Evolutionary conservation across 768 basidiomycete genomes (phyloP).

Genomic region (Omphalotus guepiniiformis): DNA sequence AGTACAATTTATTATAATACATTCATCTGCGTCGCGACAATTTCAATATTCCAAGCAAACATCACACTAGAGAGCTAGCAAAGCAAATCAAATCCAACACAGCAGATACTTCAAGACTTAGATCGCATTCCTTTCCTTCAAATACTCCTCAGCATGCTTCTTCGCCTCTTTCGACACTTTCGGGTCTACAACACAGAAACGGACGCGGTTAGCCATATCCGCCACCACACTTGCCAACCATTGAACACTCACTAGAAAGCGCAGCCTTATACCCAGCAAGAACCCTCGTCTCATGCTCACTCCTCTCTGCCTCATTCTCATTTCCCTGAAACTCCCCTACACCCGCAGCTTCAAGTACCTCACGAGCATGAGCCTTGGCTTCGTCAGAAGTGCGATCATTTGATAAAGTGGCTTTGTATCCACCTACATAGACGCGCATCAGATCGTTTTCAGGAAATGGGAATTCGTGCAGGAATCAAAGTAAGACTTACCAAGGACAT

Average conservation of each 20-base stretch:
- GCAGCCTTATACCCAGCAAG: conserved; percentile 28
- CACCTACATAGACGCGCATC: too few relatives aligned
- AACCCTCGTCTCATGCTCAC: conserved; percentile 9
- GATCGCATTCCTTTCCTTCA: too few relatives aligned
- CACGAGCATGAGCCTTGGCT: conserved; percentile 14
- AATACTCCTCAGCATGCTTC: conserved; percentile 11
- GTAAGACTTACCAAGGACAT: background rate
- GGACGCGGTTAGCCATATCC: background rate
- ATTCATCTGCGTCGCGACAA: too few relatives aligned
- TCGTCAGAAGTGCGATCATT: conserved; percentile 9
- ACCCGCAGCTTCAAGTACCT: conserved; percentile 13
- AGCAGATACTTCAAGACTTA: too few relatives aligned
- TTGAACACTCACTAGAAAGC: conserved; percentile 19
- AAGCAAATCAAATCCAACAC: too few relatives aligned
- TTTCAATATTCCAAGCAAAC: too few relatives aligned
- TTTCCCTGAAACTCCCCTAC: background rate
- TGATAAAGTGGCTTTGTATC: conserved; percentile 13
- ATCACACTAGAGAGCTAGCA: too few relatives aligned
- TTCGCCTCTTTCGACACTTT: conserved; percentile 10
- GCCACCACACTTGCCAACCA: too few relatives aligned
- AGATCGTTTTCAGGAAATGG: background rate
- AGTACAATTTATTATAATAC: too few relatives aligned
- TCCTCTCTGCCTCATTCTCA: conserved; percentile 8
- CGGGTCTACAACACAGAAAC: background rate
- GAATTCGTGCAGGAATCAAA: too few relatives aligned